phyloP scores from a whole-genome alignment of 371 early-diverging fungal species.

The Actinomortierella ambigua region DNA sequence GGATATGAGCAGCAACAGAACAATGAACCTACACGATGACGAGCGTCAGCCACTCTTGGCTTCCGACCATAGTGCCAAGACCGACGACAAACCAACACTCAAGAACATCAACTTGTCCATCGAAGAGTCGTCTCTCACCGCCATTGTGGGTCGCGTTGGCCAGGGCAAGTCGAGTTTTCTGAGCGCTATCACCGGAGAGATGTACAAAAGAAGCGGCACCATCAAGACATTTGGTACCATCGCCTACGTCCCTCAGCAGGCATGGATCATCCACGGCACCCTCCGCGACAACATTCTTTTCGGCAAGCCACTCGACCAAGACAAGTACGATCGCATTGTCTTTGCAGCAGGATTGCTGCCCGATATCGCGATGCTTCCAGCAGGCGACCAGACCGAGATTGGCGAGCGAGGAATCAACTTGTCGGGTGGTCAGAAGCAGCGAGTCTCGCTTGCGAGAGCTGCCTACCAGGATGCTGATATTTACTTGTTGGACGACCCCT shows the following conservation, averaged over 20 bases:
- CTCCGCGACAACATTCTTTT: conserved; percentile 93
- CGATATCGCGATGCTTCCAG: conserved; percentile 79
- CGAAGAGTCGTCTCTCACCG: conserved; percentile 61
- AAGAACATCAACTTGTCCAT: conserved; percentile 64
- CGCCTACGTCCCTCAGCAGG: conserved; percentile 89
- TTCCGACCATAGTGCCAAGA: background rate
- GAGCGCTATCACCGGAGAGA: conserved; percentile 41
- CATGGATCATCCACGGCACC: conserved; percentile 93
- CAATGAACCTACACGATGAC: background rate
- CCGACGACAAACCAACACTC: conserved; percentile 49
- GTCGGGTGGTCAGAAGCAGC: conserved; percentile 84
- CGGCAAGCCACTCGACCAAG: conserved; percentile 78
- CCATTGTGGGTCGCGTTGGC: conserved; percentile 85
- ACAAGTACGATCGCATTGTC: conserved; percentile 73
- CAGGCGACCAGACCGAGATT: conserved; percentile 89
- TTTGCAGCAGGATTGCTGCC: conserved; percentile 70
- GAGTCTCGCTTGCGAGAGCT: conserved; percentile 67
- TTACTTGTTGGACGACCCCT: conserved; percentile 52
- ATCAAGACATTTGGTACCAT: conserved; percentile 75
- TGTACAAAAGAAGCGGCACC: conserved; percentile 52
- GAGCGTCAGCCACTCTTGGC: background rate
- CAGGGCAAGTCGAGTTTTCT: conserved; percentile 43
- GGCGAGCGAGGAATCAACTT: conserved; percentile 93
- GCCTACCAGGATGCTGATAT: conserved; percentile 60
- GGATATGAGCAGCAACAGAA: conserved; percentile 41